phyloP scores from a whole-genome alignment of 1,139 yeast genomes.

The Hanseniaspora uvarum region DNA sequence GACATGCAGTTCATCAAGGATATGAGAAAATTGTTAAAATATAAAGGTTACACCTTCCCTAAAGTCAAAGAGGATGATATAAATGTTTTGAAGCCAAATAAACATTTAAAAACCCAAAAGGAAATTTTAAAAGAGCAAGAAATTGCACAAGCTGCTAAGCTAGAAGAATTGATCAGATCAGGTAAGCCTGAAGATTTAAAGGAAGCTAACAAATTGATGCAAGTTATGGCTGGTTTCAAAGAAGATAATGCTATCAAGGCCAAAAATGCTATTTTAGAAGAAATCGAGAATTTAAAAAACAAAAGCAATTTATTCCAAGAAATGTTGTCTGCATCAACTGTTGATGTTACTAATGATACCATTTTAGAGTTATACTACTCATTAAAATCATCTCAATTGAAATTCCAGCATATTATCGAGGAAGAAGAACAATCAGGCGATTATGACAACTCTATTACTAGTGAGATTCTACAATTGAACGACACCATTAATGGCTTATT shows the following conservation, averaged over 20 bases:
- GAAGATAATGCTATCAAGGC: conserved; percentile 61
- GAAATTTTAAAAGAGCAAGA: conserved; percentile 90
- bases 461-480: conserved; percentile 56
- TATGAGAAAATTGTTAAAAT: conserved; percentile 81
- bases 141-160: conserved; percentile 83
- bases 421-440: conserved; percentile 47
- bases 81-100: conserved; percentile 88
- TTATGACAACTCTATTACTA: conserved; percentile 54
- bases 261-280: conserved; percentile 71
- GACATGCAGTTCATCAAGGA: conserved; percentile 88
- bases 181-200: conserved; percentile 92
- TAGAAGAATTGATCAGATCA: conserved; percentile 88
- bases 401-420: conserved; percentile 68
- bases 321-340: conserved; percentile 56
- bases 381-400: conserved; percentile 77
- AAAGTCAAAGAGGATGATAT: conserved; percentile 83
- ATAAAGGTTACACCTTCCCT: conserved; percentile 87
- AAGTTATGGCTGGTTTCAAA: conserved; percentile 94
- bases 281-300: conserved; percentile 71
- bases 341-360: conserved; percentile 59
- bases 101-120: conserved; percentile 74
- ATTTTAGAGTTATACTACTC: conserved; percentile 67
- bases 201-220: conserved; percentile 94
- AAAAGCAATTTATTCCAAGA: conserved; percentile 87
- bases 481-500: conserved; percentile 66